Evolutionary conservation across 345 rosid genomes (phyloP), one percentile per base, ranked within the genome.

Genomic region (Populus alba): DNA sequence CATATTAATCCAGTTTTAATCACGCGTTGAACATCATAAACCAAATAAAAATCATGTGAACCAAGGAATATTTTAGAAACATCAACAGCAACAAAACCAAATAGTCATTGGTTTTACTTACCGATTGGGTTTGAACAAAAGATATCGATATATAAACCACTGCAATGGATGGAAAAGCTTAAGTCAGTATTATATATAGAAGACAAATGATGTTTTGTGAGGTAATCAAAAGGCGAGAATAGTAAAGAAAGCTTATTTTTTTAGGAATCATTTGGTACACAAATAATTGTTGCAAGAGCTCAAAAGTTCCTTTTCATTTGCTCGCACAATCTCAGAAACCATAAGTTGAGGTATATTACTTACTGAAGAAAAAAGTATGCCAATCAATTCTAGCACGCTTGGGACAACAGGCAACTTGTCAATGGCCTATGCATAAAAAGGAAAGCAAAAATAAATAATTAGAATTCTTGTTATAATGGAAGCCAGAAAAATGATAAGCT

Each of bases 141-240:
- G 99, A 86, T 91, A 93, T 70, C 97, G 95, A 80, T 95, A 93
- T 71, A 84, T 73, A 79, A 95, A 95, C 97, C 99, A 92, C 99
- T 93, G 98, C 65, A 74, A 81, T 62, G 66, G 35, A 66, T 4
- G 68, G 66, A 71, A 57, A 75, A 75, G 16, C 3, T 68, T 68
- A 22, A 22, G 80, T 89, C 57, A 87, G 70, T 57, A 71, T 18
- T 38, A 69, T 11, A 51, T 15, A 63, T 13, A 18, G 17, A 35
- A 7, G 72, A 43, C 12, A 1, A 41, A 70, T 38, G 25, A 63
- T 12, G 37, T 22, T 23, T 37, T 69, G 20, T 33, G 39, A 66
- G 59, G 45, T 9, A 41, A 35, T 16, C 23, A 65, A 49, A 4
- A 78, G 20, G 27, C 22, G 15, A 45, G 15, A 35, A 47, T 25